Evolutionary conservation across 345 rosid genomes (phyloP).

Genomic region (Xanthoceras sorbifolium): DNA sequence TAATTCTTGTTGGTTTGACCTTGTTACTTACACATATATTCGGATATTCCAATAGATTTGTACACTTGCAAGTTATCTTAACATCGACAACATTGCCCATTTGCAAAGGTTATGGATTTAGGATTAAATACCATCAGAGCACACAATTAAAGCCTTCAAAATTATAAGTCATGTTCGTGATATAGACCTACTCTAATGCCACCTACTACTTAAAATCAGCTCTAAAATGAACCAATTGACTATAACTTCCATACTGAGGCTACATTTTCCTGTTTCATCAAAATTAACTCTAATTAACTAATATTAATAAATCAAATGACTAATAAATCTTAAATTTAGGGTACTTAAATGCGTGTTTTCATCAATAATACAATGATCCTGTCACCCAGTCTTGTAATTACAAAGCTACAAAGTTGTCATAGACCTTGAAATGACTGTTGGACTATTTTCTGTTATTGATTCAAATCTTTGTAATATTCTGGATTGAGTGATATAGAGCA

Average conservation of each 20-base stretch:
- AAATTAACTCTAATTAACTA: not conserved
- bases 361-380: not conserved
- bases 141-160: not conserved
- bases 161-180: not conserved
- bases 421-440: not conserved
- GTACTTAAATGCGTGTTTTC: not conserved
- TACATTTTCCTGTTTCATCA: not conserved
- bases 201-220: not conserved
- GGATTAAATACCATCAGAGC: not conserved
- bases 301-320: not conserved
- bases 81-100: not conserved
- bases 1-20: not conserved
- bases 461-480: not conserved
- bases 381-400: not conserved
- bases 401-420: not conserved
- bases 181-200: not conserved
- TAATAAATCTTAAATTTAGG: not conserved
- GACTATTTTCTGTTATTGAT: not conserved
- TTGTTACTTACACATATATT: not conserved
- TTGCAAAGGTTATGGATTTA: not conserved
- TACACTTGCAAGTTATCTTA: not conserved
- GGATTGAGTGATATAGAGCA: not conserved
- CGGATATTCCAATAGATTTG: not conserved
- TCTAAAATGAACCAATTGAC: not conserved
- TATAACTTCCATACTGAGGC: not conserved